These are phyloP conservation scores for Candida argentea DNA, from an alignment of 805 yeast species.

Conservation along the genomic window DNA sequence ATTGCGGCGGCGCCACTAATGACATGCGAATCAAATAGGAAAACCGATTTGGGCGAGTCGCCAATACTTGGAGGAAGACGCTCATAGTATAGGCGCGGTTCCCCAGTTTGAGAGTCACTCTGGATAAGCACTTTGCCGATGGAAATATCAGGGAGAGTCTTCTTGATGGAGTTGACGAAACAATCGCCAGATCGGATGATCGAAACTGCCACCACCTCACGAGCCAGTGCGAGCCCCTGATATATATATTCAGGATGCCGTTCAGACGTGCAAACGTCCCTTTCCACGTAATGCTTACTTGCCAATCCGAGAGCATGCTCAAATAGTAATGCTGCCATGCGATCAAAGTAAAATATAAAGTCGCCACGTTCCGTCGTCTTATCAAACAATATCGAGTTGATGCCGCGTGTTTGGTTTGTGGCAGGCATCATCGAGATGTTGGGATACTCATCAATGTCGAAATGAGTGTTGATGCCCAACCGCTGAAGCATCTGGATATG, in stretches of 20 bases:
- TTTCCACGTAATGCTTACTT: slow-evolving; percentile 20
- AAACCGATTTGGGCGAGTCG: slow-evolving; percentile 30
- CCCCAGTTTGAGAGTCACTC: slow-evolving; percentile 83
- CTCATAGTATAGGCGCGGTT: slow-evolving; percentile 84
- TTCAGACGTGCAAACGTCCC: slow-evolving; percentile 20
- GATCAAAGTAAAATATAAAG: slow-evolving; percentile 77
- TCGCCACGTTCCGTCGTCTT: slow-evolving; percentile 52
- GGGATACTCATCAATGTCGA: slow-evolving; percentile 16
- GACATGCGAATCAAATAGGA: slow-evolving; percentile 79
- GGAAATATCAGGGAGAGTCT: slow-evolving; percentile 65
- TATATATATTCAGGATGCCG: slow-evolving; percentile 9
- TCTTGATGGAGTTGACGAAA: slow-evolving; percentile 68
- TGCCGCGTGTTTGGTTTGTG: slow-evolving; percentile 60
- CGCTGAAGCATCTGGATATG: slow-evolving; percentile 58
- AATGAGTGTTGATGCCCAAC: slow-evolving; percentile 37
- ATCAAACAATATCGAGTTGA: slow-evolving; percentile 61
- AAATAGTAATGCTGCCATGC: slow-evolving; percentile 65
- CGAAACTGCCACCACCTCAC: slow-evolving; percentile 60
- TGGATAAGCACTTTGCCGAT: slow-evolving; percentile 83
- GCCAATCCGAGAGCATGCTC: slow-evolving; percentile 56
- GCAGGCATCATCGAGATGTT: slow-evolving; percentile 31
- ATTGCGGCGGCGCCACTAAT: slow-evolving; percentile 90
- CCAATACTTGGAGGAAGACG: slow-evolving; percentile 44
- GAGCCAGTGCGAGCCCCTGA: slow-evolving; percentile 34
- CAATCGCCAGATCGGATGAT: slow-evolving; percentile 90